Conservation (phyloP, 225 moss, liverwort and hornwort species). For the Rhytidiadelphus loreus region DNA sequence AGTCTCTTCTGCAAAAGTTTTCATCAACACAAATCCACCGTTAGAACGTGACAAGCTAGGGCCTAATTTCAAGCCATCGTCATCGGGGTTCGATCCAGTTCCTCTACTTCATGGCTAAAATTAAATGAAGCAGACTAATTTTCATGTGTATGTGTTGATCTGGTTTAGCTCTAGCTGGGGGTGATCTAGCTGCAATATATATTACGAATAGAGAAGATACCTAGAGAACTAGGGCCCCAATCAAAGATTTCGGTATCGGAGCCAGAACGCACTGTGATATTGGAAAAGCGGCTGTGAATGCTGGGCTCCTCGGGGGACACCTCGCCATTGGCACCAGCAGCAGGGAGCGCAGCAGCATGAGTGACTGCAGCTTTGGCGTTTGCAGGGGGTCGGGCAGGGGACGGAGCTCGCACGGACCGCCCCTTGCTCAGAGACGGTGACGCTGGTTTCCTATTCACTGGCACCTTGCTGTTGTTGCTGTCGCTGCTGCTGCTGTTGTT, state of each 20-base stretch:
- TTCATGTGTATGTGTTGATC: background rate
- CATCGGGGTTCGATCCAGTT: background rate
- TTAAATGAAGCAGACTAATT: background rate
- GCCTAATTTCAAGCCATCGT: background rate
- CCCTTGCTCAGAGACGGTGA: conserved; percentile 17
- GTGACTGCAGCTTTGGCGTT: background rate
- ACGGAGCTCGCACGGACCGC: conserved; percentile 17
- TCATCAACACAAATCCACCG: background rate
- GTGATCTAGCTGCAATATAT: background rate
- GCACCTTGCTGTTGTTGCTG: background rate
- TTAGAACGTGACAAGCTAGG: background rate
- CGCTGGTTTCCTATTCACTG: background rate
- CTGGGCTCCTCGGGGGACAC: conserved; percentile 25
- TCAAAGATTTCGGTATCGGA: conserved; percentile 54
- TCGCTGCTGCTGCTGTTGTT: background rate
- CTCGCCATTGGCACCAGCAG: background rate
- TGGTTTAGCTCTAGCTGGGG: background rate
- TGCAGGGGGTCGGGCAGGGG: conserved; percentile 1
- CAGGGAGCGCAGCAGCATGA: background rate
- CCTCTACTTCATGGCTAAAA: background rate
- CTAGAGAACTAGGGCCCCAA: conserved; percentile 61
- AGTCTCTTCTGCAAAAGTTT: conserved; percentile 40
- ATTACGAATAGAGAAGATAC: conserved; percentile 55
- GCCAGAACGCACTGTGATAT: conserved; percentile 70
- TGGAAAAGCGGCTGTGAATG: conserved; percentile 56